Evolutionary conservation across 148 eudicot species (phyloP).

Genomic region (Camellia lanceoleosa): DNA sequence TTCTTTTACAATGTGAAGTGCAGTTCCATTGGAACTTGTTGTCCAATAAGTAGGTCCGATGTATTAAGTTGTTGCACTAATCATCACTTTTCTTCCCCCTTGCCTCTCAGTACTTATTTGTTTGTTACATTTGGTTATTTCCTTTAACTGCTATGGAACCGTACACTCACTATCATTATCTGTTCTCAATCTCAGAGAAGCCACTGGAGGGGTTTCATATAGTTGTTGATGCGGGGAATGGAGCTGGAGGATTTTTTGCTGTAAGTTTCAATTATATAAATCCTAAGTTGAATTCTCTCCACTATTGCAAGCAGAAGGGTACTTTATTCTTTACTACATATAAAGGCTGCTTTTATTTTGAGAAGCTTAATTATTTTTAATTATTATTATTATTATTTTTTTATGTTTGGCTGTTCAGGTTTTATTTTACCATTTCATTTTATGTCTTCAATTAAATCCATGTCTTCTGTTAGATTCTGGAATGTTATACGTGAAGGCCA

Average conservation of each 20-base stretch:
- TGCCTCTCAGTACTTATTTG: neutral
- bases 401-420: neutral
- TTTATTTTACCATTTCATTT: neutral
- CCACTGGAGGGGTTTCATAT: conserved; percentile 97
- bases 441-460: neutral
- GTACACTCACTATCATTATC: conserved; percentile 7
- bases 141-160: neutral
- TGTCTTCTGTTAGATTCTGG: neutral
- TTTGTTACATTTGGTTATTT: neutral
- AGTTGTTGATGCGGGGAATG: conserved; percentile 99
- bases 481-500: neutral
- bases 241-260: conserved; percentile 97
- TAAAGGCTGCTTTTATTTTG: neutral
- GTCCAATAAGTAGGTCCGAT: neutral
- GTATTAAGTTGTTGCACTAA: neutral
- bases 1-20: neutral
- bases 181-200: conserved; percentile 60
- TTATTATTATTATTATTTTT: neutral
- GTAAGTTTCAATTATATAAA: conserved; percentile 41
- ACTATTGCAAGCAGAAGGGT: neutral
- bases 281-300: neutral
- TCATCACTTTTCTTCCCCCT: neutral
- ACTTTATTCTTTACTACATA: neutral
- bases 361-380: neutral
- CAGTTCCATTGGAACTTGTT: neutral